Evolutionary conservation across 306 rosid genomes (phyloP).

Genomic region (Citrullus amarus): DNA sequence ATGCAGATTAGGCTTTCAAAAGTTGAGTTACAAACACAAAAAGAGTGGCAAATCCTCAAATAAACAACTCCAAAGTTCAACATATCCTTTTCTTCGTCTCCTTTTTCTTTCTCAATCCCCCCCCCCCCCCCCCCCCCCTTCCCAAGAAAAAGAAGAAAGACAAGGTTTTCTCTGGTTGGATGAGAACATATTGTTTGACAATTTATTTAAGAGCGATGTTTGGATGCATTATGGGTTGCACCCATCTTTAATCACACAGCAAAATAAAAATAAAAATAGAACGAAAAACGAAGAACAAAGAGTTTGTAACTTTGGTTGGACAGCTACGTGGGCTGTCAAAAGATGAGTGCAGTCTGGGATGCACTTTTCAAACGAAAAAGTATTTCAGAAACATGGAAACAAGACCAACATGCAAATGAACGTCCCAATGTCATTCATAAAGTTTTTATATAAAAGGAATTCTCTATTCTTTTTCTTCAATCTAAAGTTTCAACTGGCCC

Average conservation of each 20-base stretch:
- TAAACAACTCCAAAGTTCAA: background rate
- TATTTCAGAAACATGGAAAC: background rate
- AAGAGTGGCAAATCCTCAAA: background rate
- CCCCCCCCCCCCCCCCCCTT: too few species aligned
- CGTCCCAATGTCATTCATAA: background rate
- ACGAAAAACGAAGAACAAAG: too few species aligned
- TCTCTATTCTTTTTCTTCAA: background rate
- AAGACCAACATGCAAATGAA: background rate
- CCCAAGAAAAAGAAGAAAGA: too few species aligned
- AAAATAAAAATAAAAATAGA: too few species aligned
- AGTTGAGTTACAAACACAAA: background rate
- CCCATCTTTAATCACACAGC: too few species aligned
- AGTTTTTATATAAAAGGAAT: background rate
- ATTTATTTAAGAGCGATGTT: too few species aligned
- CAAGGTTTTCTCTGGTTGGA: background rate
- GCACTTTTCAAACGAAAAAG: background rate
- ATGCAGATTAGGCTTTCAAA: constrained; percentile 5
- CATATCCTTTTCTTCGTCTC: background rate
- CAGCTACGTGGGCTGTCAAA: too few species aligned
- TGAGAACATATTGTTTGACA: background rate
- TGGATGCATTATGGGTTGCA: too few species aligned
- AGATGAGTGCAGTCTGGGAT: too few species aligned
- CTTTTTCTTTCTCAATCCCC: background rate
- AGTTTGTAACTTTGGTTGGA: too few species aligned
- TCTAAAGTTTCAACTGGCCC: constrained; percentile 5